Evolutionary conservation across 257 asterid species (phyloP).

Genomic region (Plectranthus barbatus): DNA sequence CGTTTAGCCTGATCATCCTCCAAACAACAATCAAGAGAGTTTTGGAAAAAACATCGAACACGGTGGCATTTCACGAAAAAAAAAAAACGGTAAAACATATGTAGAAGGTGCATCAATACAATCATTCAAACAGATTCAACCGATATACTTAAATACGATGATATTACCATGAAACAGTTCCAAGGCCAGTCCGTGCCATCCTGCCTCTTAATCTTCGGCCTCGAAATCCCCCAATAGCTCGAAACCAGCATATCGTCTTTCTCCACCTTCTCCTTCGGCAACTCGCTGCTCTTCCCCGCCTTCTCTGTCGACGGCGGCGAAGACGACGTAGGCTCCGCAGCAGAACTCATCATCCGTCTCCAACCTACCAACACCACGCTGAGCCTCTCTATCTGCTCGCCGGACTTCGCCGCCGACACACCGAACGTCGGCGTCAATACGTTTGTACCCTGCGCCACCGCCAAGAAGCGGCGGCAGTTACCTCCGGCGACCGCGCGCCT

Average conservation of each 20-base stretch:
- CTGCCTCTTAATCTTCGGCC: constrained; percentile 47
- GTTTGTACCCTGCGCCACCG: constrained; percentile 14
- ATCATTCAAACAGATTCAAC: neutral
- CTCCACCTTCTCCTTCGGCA: constrained; percentile 23
- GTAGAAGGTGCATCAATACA: neutral
- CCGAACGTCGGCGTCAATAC: constrained; percentile 15
- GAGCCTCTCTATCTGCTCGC: constrained; percentile 22
- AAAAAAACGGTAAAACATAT: neutral
- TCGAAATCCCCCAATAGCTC: constrained; percentile 79
- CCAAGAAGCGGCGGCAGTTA: constrained; percentile 16
- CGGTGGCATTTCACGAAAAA: neutral
- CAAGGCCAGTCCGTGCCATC: constrained; percentile 94
- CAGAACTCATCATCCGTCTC: constrained; percentile 54
- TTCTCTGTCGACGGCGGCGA: constrained; percentile 20
- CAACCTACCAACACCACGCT: constrained; percentile 30
- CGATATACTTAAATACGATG: neutral
- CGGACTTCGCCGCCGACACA: constrained; percentile 16
- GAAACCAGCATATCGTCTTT: constrained; percentile 38
- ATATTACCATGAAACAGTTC: constrained; percentile 88
- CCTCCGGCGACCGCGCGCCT: constrained; percentile 43
- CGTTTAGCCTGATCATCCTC: neutral
- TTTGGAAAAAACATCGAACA: neutral
- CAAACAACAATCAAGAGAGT: neutral
- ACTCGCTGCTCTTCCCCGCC: constrained; percentile 24
- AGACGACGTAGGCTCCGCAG: constrained; percentile 24